These are phyloP conservation scores for Powellomyces hirtus DNA, from an alignment of 192 early-diverging fungal genomes.

Conservation along the genomic window DNA sequence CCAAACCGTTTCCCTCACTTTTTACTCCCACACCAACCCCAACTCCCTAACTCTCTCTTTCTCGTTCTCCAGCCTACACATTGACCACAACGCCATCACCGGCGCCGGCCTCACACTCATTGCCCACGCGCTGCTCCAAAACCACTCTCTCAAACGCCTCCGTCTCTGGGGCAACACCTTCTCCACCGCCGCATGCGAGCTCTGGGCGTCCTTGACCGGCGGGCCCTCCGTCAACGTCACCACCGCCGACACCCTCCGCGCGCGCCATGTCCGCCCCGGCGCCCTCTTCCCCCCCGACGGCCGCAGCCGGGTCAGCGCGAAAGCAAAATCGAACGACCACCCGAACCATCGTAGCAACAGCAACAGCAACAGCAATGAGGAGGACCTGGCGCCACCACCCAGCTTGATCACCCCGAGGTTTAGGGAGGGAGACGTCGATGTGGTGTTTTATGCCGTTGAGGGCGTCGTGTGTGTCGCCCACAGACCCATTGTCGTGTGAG, in stretches of 20 bases:
- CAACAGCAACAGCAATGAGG: too few species aligned
- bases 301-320: slow-evolving; percentile 8
- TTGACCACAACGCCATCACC: slow-evolving; percentile 50
- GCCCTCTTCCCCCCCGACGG: slow-evolving; percentile 7
- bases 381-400: too few species aligned
- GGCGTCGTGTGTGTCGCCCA: slow-evolving; percentile 42
- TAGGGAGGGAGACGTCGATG: slow-evolving; percentile 32
- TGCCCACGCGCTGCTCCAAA: slow-evolving; percentile 31
- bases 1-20: too few species aligned
- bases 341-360: neutral
- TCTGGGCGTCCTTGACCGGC: slow-evolving; percentile 38
- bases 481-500: too few species aligned
- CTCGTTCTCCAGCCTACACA: slow-evolving; percentile 29
- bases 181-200: slow-evolving; percentile 42
- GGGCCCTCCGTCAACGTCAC: slow-evolving; percentile 24
- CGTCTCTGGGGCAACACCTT: slow-evolving; percentile 50
- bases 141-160: slow-evolving; percentile 27
- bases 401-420: slow-evolving; percentile 14
- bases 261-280: neutral
- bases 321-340: neutral
- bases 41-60: too few species aligned
- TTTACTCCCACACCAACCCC: neutral
- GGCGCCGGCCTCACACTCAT: slow-evolving; percentile 39
- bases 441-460: slow-evolving; percentile 44
- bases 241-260: slow-evolving; percentile 6